Base-by-base conservation (phyloP, 2,329 filamentous ascomycete genomes). In the Penicillium psychrosexuale region DNA sequence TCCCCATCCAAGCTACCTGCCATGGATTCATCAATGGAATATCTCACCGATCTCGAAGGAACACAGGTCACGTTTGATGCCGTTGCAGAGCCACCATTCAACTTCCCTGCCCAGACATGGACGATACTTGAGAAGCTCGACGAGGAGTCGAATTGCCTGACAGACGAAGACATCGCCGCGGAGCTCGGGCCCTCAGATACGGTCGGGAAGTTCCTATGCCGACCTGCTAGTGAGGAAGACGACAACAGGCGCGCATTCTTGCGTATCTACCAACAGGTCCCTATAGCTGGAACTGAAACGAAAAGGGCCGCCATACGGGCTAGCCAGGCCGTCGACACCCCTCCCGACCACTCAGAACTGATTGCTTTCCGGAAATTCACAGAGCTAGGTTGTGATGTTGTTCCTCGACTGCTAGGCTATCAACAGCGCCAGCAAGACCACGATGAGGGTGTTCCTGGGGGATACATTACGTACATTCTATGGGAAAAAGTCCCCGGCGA, bases 341-440 rank as follows among this genome's bases (percentile, higher is more conserved):
- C 40, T 38, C 49, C 49, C 24, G 33, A 51, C 27, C 22, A 45
- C 13, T 17, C 12, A 39, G 49, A 51, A 33, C 49, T 51, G 33
- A 51, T 31, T 17, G 40, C 33, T 38, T 51, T 39, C 40, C 31
- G 13, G 31, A 38, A 12, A 33, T 51, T 45, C 13, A 51, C 6
- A 8, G 39, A 19, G 40, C 40, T 38, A 22, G 49, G 9, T 24
- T 51, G 40, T 33, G 40, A 45, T 17, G 49, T 51, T 38, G 33
- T 51, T 38, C 49, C 49, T 38, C 40, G 33, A 4, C 49, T 51
- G 13, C 49, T 51, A 22, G 49, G 17, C 40, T 51, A 51, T 45
- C 40, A 51, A 45, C 40, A 45, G 33, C 40, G 17, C 40, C 40
- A 17, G 24, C 49, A 45, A 45, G 49, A 38, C 13, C 24, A 51